Conservation (phyloP, 495 filamentous ascomycete genomes). For the Penicillium malachiteum region DNA sequence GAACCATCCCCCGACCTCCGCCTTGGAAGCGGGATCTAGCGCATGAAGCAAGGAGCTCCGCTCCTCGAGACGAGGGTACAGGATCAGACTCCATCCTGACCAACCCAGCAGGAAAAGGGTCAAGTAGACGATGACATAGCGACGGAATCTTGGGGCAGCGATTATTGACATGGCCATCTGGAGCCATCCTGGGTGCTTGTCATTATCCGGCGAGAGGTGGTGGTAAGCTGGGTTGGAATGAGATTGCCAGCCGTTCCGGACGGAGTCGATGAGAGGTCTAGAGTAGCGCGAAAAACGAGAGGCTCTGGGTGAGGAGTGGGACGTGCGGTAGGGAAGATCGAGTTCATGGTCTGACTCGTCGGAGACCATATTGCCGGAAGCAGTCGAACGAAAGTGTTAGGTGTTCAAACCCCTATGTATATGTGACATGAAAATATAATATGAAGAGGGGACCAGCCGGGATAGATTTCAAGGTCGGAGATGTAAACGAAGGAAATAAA, state of each 20-base stretch:
- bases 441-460: background rate
- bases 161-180: conserved; percentile 35
- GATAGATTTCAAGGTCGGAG: too few species aligned
- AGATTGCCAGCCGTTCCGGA: conserved; percentile 48
- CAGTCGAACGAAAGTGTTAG: background rate
- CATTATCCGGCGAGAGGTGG: conserved; percentile 16
- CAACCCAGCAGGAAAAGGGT: conserved; percentile 35
- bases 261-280: conserved; percentile 44
- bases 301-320: background rate
- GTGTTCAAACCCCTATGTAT: background rate
- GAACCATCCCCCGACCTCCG: conserved; percentile 39
- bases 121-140: conserved; percentile 46
- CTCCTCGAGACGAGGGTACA: conserved; percentile 43
- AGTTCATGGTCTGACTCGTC: conserved; percentile 15
- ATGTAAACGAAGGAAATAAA: too few species aligned
- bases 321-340: conserved; percentile 21
- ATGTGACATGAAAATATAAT: background rate
- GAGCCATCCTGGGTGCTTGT: conserved; percentile 25
- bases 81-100: conserved; percentile 39
- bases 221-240: conserved; percentile 22
- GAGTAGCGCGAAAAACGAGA: conserved; percentile 18
- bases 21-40: conserved; percentile 36
- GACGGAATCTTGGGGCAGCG: conserved; percentile 47
- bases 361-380: conserved; percentile 9
- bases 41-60: conserved; percentile 32